Percentiles rank a stretch among this genome's conserved stretches.
These are phyloP conservation scores for Trichoderma semiorbis DNA, from an alignment of 2,329 filamentous ascomycete species.

Conservation along the genomic window DNA sequence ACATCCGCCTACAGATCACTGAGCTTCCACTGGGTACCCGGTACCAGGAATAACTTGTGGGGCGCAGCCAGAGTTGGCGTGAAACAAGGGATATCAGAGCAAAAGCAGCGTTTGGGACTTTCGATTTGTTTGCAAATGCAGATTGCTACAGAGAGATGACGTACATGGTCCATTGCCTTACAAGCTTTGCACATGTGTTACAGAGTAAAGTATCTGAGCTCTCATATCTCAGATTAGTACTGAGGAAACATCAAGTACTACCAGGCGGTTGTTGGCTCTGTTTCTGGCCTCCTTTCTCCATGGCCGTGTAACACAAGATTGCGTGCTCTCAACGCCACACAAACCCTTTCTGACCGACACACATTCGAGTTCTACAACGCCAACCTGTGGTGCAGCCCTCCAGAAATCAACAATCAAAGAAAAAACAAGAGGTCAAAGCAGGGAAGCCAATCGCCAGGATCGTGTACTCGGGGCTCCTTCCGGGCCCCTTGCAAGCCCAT, in stretches of 20 bases:
- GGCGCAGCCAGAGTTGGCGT: background rate
- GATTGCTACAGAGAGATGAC: background rate
- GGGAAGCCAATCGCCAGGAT: background rate
- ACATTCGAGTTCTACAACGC: background rate
- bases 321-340: background rate
- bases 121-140: background rate
- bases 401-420: background rate
- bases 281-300: background rate
- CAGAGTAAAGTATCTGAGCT: background rate
- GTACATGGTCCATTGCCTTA: background rate
- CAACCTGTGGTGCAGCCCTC: background rate
- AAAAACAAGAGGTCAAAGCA: background rate
- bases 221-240: background rate
- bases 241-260: background rate
- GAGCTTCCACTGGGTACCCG: background rate
- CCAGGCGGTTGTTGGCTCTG: background rate
- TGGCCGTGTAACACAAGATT: background rate
- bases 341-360: background rate
- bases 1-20: background rate
- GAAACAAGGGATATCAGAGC: background rate
- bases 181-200: background rate
- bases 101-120: background rate
- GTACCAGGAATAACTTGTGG: background rate
- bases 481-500: conserved; percentile 6
- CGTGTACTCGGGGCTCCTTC: conserved; percentile 4